Evolutionary conservation across 768 basidiomycete genomes (phyloP).

Genomic region (Mycena chlorophos): DNA sequence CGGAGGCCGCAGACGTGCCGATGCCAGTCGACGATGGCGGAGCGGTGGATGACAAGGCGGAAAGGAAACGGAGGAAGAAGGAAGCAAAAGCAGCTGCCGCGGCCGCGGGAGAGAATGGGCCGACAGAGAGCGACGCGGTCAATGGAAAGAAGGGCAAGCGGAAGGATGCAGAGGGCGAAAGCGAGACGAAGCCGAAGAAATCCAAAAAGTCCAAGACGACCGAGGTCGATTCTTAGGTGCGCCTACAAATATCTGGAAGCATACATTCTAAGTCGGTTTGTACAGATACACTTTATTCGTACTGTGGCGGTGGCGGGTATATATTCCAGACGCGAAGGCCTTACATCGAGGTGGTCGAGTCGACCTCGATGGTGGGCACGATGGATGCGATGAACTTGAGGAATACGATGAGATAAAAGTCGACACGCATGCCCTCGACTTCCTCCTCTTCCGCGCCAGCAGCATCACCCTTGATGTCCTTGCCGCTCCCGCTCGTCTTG

Average conservation of each 20-base stretch:
- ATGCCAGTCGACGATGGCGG: constrained; percentile 21
- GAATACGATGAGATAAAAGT: constrained; percentile 98
- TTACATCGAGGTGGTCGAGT: constrained; percentile 81
- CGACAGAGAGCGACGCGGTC: background rate
- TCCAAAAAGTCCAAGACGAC: constrained; percentile 17
- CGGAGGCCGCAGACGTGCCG: constrained; percentile 4
- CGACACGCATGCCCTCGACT: constrained; percentile 90
- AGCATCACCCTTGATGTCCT: constrained; percentile 43
- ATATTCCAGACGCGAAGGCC: constrained; percentile 13
- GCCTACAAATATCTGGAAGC: background rate
- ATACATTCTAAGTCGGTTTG: background rate
- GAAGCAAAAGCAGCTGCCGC: constrained; percentile 28
- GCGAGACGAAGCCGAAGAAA: background rate
- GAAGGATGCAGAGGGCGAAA: constrained; percentile 13
- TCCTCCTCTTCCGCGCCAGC: constrained; percentile 61
- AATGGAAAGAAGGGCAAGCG: background rate
- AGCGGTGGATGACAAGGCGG: constrained; percentile 21
- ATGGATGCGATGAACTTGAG: constrained; percentile 99
- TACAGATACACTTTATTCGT: constrained; percentile 23
- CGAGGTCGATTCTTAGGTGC: too few relatives aligned
- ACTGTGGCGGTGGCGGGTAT: constrained; percentile 5
- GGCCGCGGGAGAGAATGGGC: background rate
- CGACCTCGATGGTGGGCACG: constrained; percentile 98
- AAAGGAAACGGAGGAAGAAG: constrained; percentile 37
- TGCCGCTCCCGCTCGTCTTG: constrained; percentile 62